A percentile compares a stretch with the other conserved stretches of the same genome.
Conservation (phyloP, 1,284 basidiomycete genomes). For the Trichosporon asahii region DNA sequence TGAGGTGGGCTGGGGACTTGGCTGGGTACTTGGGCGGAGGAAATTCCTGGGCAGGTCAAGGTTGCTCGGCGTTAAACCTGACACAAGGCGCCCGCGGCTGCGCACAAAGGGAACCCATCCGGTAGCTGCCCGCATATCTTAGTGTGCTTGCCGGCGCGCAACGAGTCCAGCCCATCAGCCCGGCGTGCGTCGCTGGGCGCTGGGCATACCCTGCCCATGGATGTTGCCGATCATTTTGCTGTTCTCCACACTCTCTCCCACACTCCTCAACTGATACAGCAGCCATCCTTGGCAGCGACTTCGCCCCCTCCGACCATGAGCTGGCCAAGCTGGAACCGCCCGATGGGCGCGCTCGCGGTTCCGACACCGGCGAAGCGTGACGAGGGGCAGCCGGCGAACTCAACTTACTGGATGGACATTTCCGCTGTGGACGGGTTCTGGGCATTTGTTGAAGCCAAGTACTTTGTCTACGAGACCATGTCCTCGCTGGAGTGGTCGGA, state of each 20-base stretch:
- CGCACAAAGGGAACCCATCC: background rate
- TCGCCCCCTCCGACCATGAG: background rate
- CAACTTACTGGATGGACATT: background rate
- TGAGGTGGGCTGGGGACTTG: too few relatives aligned
- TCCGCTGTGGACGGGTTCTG: background rate
- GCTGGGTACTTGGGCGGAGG: too few relatives aligned
- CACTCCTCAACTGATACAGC: background rate
- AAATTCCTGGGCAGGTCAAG: background rate
- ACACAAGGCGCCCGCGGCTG: background rate
- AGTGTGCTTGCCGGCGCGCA: background rate
- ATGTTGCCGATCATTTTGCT: background rate
- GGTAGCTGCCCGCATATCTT: background rate
- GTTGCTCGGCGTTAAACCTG: background rate
- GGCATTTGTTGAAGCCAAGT: background rate
- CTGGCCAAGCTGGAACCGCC: background rate
- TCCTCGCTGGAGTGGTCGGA: background rate
- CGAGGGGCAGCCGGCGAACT: background rate
- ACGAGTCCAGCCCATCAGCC: background rate
- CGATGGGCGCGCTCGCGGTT: background rate
- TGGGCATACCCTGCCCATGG: background rate
- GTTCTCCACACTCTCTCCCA: background rate
- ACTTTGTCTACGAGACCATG: background rate
- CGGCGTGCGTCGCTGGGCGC: background rate
- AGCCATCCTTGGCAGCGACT: background rate
- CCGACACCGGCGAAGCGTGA: background rate